phyloP scores from a whole-genome alignment of 805 yeast genomes.

The Saccharomycopsis fermentans region DNA sequence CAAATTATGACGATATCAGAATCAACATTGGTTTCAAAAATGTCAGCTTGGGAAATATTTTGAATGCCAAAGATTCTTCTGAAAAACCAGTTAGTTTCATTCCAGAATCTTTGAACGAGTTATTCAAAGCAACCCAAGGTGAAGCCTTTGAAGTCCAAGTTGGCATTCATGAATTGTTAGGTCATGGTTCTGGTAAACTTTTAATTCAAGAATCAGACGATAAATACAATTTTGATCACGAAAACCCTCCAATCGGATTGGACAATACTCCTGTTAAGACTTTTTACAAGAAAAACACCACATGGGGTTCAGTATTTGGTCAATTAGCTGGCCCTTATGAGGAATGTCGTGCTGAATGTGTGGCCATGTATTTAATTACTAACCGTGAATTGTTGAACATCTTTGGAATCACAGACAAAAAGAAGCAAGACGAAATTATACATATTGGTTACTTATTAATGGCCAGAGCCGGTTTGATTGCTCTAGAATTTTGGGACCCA shows the following conservation, averaged over 20 bases:
- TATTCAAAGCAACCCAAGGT: conserved; percentile 61
- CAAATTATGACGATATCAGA: conserved; percentile 85
- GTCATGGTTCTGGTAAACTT: conserved; percentile 86
- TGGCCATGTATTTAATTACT: conserved; percentile 71
- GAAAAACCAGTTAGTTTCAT: conserved; percentile 64
- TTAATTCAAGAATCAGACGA: conserved; percentile 51
- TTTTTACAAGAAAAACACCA: conserved; percentile 69
- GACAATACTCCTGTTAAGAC: conserved; percentile 55
- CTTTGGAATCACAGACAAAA: conserved; percentile 51
- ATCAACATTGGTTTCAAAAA: conserved; percentile 79
- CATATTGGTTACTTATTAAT: conserved; percentile 64
- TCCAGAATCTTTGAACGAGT: conserved; percentile 37
- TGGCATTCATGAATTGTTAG: conserved; percentile 83
- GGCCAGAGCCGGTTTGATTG: conserved; percentile 82
- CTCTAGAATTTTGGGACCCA: conserved; percentile 85
- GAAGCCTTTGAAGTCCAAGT: conserved; percentile 90
- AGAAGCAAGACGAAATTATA: conserved; percentile 54
- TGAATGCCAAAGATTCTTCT: conserved; percentile 62
- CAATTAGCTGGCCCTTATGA: conserved; percentile 78
- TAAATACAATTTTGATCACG: conserved; percentile 59
- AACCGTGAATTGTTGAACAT: conserved; percentile 58
- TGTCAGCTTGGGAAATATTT: conserved; percentile 79
- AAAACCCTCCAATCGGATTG: conserved; percentile 50
- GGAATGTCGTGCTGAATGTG: conserved; percentile 88
- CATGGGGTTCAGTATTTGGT: conserved; percentile 76